Evolutionary conservation across 345 rosid species (phyloP).

Genomic region (Excoecaria cochinchinensis): DNA sequence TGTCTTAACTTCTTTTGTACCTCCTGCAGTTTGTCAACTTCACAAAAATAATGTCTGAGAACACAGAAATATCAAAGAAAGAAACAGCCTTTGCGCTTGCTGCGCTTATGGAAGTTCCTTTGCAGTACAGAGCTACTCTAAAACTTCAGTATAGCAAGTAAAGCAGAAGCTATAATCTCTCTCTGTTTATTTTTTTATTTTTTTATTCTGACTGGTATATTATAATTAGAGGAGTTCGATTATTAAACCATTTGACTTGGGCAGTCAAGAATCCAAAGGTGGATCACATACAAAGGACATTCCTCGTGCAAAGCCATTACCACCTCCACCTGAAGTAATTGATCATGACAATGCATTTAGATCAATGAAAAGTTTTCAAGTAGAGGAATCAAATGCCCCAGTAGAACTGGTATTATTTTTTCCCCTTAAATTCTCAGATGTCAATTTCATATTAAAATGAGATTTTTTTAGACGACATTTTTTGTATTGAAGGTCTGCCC

Average conservation of each 20-base stretch:
- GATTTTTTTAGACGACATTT: constrained; percentile 8
- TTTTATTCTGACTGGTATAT: constrained; percentile 9
- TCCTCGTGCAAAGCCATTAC: constrained; percentile 56
- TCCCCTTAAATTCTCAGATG: not conserved
- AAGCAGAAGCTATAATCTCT: constrained; percentile 11
- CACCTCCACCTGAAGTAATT: constrained; percentile 68
- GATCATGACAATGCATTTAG: constrained; percentile 57
- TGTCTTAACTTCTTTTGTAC: constrained; percentile 28
- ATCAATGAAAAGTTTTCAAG: constrained; percentile 35
- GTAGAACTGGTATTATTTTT: constrained; percentile 43
- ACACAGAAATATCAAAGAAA: constrained; percentile 56
- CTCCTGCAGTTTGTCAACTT: constrained; percentile 78
- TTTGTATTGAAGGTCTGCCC: constrained; percentile 72
- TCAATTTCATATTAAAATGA: constrained; percentile 4
- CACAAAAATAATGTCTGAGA: constrained; percentile 78
- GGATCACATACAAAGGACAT: constrained; percentile 41
- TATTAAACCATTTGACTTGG: constrained; percentile 24
- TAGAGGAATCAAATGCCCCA: constrained; percentile 36
- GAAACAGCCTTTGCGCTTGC: constrained; percentile 91
- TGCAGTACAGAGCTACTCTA: constrained; percentile 81
- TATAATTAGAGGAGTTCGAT: constrained; percentile 7
- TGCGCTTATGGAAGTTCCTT: constrained; percentile 95
- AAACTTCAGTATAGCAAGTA: constrained; percentile 46
- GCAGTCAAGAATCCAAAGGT: constrained; percentile 37
- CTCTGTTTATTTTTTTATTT: not conserved